Evolutionary conservation across 352 stramenopile genomes (phyloP).

Genomic region (Phytophthora crassamura): DNA sequence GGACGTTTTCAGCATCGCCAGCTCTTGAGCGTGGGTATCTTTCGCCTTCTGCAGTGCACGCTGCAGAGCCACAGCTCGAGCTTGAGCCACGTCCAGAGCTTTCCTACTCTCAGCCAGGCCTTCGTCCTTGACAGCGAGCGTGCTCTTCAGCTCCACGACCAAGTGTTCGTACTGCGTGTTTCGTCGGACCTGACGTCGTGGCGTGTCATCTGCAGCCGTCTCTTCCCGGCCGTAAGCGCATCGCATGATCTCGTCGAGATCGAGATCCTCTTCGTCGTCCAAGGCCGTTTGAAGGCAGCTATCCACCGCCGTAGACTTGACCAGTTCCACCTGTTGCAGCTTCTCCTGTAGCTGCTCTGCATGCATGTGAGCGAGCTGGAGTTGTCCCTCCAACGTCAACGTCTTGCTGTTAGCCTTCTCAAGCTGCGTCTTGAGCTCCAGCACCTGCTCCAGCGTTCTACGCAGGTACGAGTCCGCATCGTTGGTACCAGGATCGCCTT

Average conservation of each 20-base stretch:
- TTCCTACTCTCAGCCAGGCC: constrained; percentile 43
- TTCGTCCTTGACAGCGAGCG: constrained; percentile 52
- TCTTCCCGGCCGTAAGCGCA: constrained; percentile 20
- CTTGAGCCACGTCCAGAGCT: constrained; percentile 44
- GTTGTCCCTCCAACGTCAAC: constrained; percentile 43
- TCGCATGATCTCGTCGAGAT: constrained; percentile 58
- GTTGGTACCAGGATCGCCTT: constrained; percentile 9
- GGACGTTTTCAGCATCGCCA: constrained; percentile 50
- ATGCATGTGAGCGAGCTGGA: constrained; percentile 43
- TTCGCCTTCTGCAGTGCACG: constrained; percentile 53
- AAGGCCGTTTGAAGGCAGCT: constrained; percentile 54
- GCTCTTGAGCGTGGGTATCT: constrained; percentile 45
- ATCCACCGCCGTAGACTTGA: constrained; percentile 40
- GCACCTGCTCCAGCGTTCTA: constrained; percentile 66
- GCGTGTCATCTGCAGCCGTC: neutral
- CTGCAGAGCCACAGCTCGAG: constrained; percentile 42
- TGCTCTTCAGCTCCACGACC: constrained; percentile 70
- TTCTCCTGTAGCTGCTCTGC: constrained; percentile 39
- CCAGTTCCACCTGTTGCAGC: constrained; percentile 46
- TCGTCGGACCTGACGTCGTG: constrained; percentile 27
- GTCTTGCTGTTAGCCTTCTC: constrained; percentile 44
- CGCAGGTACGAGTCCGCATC: constrained; percentile 64
- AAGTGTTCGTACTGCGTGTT: constrained; percentile 68
- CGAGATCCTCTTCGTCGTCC: constrained; percentile 58
- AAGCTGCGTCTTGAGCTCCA: constrained; percentile 56